These are phyloP conservation scores for Sugiyamaella castrensis DNA, from an alignment of 1,139 yeast genomes.

Conservation along the genomic window DNA sequence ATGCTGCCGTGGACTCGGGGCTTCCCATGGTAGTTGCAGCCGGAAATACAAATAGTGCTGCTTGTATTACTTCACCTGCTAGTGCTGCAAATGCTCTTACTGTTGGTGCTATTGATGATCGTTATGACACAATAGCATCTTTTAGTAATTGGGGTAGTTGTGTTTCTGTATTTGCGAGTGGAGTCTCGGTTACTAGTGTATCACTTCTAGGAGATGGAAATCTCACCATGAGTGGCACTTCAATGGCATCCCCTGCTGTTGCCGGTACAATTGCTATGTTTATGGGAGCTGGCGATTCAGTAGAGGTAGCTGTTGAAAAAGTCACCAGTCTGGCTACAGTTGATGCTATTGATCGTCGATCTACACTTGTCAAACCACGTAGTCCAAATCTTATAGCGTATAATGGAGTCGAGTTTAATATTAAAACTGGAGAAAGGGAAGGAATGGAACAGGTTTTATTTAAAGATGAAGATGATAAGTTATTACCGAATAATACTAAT, in stretches of 20 bases:
- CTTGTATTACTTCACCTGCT: slow-evolving; percentile 81
- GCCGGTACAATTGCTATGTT: slow-evolving; percentile 69
- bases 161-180: slow-evolving; percentile 83
- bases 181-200: slow-evolving; percentile 52
- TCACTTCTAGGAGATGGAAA: slow-evolving; percentile 30
- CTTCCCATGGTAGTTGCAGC: slow-evolving; percentile 83
- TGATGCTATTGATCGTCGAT: slow-evolving; percentile 31
- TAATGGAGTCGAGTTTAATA: slow-evolving; percentile 35
- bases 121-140: slow-evolving; percentile 62
- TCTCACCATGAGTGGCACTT: slow-evolving; percentile 67
- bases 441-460: too few species aligned
- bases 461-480: too few species aligned
- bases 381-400: slow-evolving; percentile 48
- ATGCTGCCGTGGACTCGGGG: slow-evolving; percentile 71
- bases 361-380: slow-evolving; percentile 42
- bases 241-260: slow-evolving; percentile 86
- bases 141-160: slow-evolving; percentile 91
- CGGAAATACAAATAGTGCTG: slow-evolving; percentile 75
- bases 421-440: neutral
- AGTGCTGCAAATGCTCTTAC: slow-evolving; percentile 70
- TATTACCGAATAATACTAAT: too few species aligned
- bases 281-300: slow-evolving; percentile 55
- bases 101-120: slow-evolving; percentile 86
- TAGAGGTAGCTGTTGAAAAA: slow-evolving; percentile 33
- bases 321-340: slow-evolving; percentile 25